These are phyloP conservation scores for Aspergillus sergii DNA, from an alignment of 2,329 filamentous ascomycete species.

Conservation along the genomic window DNA sequence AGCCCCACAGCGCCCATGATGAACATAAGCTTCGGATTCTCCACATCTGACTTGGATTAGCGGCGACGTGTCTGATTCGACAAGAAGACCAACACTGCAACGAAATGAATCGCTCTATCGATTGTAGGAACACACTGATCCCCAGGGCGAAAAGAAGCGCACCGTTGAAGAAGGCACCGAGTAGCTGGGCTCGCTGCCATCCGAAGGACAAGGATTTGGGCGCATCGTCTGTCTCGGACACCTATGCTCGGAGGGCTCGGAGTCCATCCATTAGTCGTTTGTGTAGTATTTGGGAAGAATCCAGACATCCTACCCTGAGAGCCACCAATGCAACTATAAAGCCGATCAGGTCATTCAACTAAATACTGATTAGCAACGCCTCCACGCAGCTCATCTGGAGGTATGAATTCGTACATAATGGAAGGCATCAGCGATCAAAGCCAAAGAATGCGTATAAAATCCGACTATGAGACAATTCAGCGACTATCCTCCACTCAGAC, in stretches of 20 bases:
- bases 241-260: constrained; percentile 29
- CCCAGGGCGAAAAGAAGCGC: constrained; percentile 72
- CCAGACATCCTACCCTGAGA: constrained; percentile 51
- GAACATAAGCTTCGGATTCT: constrained; percentile 67
- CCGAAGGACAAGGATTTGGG: constrained; percentile 68
- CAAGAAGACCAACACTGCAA: constrained; percentile 46
- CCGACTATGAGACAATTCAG: constrained; percentile 50
- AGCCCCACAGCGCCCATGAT: constrained; percentile 71
- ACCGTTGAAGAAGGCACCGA: constrained; percentile 83
- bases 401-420: constrained; percentile 61
- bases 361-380: background rate
- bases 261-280: background rate
- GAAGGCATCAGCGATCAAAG: constrained; percentile 73
- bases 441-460: constrained; percentile 69
- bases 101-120: constrained; percentile 61
- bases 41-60: constrained; percentile 51
- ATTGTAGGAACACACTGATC: constrained; percentile 72
- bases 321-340: constrained; percentile 68
- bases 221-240: constrained; percentile 60
- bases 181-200: constrained; percentile 70
- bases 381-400: background rate
- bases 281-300: background rate
- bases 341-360: constrained; percentile 71
- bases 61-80: background rate
- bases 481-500: background rate